Base-by-base conservation (phyloP, 148 eudicot species). In the Camellia japonica region DNA sequence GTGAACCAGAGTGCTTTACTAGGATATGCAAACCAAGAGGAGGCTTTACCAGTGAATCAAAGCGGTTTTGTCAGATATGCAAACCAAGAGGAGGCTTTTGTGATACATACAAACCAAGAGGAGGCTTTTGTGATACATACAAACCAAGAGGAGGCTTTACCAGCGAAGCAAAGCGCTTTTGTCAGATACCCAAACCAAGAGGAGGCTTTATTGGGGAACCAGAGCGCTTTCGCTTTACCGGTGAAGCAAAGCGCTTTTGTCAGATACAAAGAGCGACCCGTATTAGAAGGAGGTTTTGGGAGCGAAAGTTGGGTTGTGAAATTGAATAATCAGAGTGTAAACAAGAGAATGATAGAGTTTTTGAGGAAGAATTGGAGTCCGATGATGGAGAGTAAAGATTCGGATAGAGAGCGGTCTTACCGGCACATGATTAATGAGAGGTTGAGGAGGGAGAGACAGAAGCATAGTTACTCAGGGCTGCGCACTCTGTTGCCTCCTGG, bases 391-490 rank as follows among this genome's bases (percentile, higher is more conserved):
- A 42, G 23, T 10, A 18, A 41, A 1, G 73, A 79, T 56, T 59
- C 51, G 0, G 88, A 83, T 77, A 85, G 52, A 67, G 88, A 87
- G 52, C 76, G 83, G 78, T 38, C 80, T 71, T 61, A 30, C 18
- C 75, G 71, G 80, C 91, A 89, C 51, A 82, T 81, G 88, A 82
- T 87, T 44, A 89, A 55, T 59, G 91, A 87, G 84, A 72, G 90
- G 42, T 66, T 81, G 84, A 82, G 91, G 74, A 83, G 90, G 44
- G 84, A 83, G 60, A 87, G 77, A 44, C 84, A 89, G 76, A 87
- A 77, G 69, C 79, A 83, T 3, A 75, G 71, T 20, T 85, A 78
- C 78, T 46, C 44, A 0, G 75, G 76, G 54, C 80, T 89, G 79
- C 88, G 78, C 19, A 69, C 86, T 8, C 38, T 82, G 20, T 78